Evolutionary conservation across 345 rosid species (phyloP), one percentile per base, ranked within the genome.

Genomic region (Pistacia vera): DNA sequence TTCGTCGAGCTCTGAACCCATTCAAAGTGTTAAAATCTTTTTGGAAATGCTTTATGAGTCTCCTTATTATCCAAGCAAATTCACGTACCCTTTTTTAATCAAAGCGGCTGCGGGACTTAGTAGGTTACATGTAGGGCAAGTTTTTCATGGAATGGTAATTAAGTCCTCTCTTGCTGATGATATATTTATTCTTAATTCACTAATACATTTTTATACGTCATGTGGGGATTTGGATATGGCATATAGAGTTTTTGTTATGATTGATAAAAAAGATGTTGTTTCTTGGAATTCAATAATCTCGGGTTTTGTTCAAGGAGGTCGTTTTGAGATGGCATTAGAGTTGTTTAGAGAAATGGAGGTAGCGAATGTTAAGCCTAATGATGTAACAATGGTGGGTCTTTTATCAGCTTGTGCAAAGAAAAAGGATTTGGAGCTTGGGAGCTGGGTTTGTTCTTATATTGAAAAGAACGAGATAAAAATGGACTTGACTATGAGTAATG

Each of bases 251-350:
- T 92, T 92, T 35, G 52, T 71, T 59, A 87, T 75, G 78, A 86
- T 82, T 52, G 73, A 72, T 70, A 77, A 74, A 63, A 90, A 88
- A 28, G 97, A 92, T 44, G 88, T 88, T 63, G 92, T 90, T 70
- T 92, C 97, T 1, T 92, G 97, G 97, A 92, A 92, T 62, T 87
- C 97, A 17, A 88, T 92, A 91, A 90, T 92, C 65, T 81, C 83
- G 0, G 92, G 89, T 25, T 90, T 87, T 77, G 88, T 75, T 33
- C 89, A 84, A n/a, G 88, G 84, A 44, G 92, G 90, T 49, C 75
- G 60, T 84, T 84, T 91, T 1, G 88, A 86, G 20, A 83, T 81
- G 81, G 94, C 94, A 7, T 79, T 88, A 80, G 85, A 86, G 20
- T 33, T 87, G 75, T 90, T 87, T 83, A 60, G 60, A 70, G 79